phyloP scores from a whole-genome alignment of 805 yeast genomes.

The Monosporozyma solicola region DNA sequence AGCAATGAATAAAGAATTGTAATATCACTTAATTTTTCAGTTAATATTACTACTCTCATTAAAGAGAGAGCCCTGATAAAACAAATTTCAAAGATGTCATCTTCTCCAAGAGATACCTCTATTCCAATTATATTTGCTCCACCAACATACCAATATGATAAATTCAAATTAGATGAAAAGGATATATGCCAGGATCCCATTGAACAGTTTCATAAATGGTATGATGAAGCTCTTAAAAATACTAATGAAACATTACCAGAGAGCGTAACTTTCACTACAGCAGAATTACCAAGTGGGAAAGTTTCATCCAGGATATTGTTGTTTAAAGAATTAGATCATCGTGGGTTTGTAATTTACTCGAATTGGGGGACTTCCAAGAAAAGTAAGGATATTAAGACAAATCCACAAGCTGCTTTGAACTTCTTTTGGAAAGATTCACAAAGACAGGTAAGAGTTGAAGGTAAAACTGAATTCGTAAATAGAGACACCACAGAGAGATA shows the following conservation, averaged over 20 bases:
- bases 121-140: conserved; percentile 56
- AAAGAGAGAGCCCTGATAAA: too few relatives aligned
- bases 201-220: conserved; percentile 78
- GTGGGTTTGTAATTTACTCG: conserved; percentile 81
- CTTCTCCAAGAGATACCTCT: background rate
- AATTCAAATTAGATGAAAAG: conserved; percentile 45
- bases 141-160: conserved; percentile 77
- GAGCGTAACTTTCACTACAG: conserved; percentile 76
- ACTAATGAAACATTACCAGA: conserved; percentile 63
- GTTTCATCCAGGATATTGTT: conserved; percentile 78
- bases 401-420: conserved; percentile 72
- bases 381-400: conserved; percentile 56
- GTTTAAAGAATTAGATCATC: conserved; percentile 78
- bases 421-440: conserved; percentile 90
- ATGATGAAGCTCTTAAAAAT: conserved; percentile 57
- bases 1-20: background rate
- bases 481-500: conserved; percentile 69
- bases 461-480: conserved; percentile 62
- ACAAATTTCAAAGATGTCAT: background rate
- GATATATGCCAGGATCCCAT: conserved; percentile 57
- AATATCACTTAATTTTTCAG: too few relatives aligned
- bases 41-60: too few relatives aligned
- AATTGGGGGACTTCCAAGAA: conserved; percentile 89
- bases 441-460: conserved; percentile 91
- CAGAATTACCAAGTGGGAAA: conserved; percentile 77